Percentiles rank a stretch among this genome's conserved stretches.
Evolutionary conservation across 306 rosid species (phyloP).

Genomic region (Lablab purpureus): DNA sequence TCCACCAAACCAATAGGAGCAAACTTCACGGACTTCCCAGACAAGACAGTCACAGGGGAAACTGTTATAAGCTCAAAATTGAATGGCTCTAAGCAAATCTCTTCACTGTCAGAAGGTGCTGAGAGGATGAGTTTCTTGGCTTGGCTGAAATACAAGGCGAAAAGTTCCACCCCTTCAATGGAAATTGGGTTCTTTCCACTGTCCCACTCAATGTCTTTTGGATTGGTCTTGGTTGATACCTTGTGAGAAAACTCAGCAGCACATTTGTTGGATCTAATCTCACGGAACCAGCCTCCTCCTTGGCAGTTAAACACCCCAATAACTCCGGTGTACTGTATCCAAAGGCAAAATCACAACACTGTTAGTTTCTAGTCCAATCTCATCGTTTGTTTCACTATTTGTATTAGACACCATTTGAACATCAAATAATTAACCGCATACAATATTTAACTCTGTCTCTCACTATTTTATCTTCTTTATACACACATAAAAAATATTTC

Average conservation of each 20-base stretch:
- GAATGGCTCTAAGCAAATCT: conserved; percentile 83
- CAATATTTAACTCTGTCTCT: not conserved
- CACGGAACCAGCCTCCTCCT: conserved; percentile 95
- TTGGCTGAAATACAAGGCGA: conserved; percentile 72
- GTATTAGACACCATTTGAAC: not conserved
- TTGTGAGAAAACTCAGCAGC: conserved; percentile 50
- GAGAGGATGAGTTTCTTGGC: conserved; percentile 70
- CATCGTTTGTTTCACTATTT: not conserved
- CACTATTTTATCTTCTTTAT: too few species aligned
- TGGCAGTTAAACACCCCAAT: conserved; percentile 93
- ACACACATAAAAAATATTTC: too few species aligned
- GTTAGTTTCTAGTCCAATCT: conserved; percentile 11
- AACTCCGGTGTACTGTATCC: conserved; percentile 76
- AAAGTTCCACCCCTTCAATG: conserved; percentile 58
- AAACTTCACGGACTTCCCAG: conserved; percentile 56
- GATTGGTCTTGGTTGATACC: conserved; percentile 55
- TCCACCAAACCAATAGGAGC: conserved; percentile 88
- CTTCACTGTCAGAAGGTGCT: conserved; percentile 56
- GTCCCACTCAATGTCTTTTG: conserved; percentile 84
- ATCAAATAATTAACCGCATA: not conserved
- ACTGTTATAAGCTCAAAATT: conserved; percentile 85
- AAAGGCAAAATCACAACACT: not conserved
- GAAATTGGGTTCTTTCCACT: conserved; percentile 68
- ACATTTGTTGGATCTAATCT: conserved; percentile 76
- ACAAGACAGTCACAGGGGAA: conserved; percentile 64